Evolutionary conservation across 441 rosid species (phyloP), one percentile per base, ranked within the genome.

Genomic region (Erysimum cheiri): DNA sequence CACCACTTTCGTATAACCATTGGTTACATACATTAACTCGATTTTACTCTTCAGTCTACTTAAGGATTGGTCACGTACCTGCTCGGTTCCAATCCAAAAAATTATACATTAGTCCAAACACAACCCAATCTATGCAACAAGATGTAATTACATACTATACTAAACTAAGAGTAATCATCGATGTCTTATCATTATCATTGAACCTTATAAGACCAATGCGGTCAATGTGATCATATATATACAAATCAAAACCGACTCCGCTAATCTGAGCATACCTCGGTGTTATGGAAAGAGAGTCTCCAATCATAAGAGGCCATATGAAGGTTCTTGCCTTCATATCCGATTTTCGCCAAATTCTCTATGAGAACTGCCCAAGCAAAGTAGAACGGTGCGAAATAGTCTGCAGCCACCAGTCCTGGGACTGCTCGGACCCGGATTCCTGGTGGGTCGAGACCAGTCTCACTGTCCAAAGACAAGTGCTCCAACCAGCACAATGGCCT

Each of bases 281-380:
- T 85, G 62, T 90, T 90, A 64, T 90, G 92, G 77, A 90, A 90
- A 47, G 96, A 86, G 6, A 88, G 77, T 64, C 96, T 84, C 96
- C 96, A 85, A 57, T 90, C 96, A 72, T 86, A 90, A 39, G 90
- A 85, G 49, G 87, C 92, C 96, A 90, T 86, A 41, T 86, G 80
- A 74, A 88, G 46, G 58, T 82, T 87, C 77, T 86, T 90, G 37
- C 75, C 90, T 52, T 85, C 93, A 66, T 90, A 86, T 19, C 96
- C 93, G 36, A 90, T 82, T 66, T 81, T 82, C 0, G 90, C 96
- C 78, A 87, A 81, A 70, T 86, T 90, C 67, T 85, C 81, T 41
- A 90, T 88, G 8, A 90, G 77, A 70, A 84, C 82, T 11, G 91
- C 85, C 93, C 91, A 90, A 24, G 83, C 91, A 56, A 80, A 86